Base-by-base conservation (phyloP, 1,284 basidiomycete species). In the Naganishia albida region DNA sequence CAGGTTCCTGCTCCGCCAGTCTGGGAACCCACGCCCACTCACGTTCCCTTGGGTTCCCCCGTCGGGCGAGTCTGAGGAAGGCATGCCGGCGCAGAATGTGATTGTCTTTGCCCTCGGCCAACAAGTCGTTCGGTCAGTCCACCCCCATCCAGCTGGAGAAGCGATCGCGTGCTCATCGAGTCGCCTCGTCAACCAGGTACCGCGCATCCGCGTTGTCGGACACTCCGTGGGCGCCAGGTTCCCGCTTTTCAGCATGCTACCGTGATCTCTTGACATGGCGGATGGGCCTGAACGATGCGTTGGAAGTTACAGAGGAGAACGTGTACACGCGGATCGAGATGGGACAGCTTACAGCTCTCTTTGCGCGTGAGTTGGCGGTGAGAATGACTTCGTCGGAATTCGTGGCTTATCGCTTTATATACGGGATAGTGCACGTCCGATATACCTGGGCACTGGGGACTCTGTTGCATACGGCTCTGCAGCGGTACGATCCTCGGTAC, bases 381-480 rank as follows among this genome's bases (percentile, higher is more conserved):
- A 8, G 25, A 28, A 10, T 23, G 23, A 7, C 28, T 28, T 26
- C 50, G 8, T 20, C 10, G 6, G 25, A 20, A 2, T 28, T 26
- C 3, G 16, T 26, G 25, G 26, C 25, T 52, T 23, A 56, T 4
- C 13, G 3, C 23, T 42, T 18, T 20, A 26, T 20, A 26, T 20
- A 7, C 42, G 54, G 10, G 12, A 56, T 25, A 59, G 56, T 59
- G 25, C 56, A 59, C 26, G 42, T 59, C n/a, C 56, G 56, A 8
- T 59, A 48, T 28, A 46, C 25, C 43, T 59, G 56, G 56, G 56
- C 56, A 13, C 28, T 59, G 43, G 56, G 42, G 18, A 59, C 56
- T 6, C 43, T 59, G 42, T 59, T 44, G 23, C 26, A 34, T 10
- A n/a, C 28, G 7, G 56, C 44, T 12, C 56, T 48, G 25, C 43